Evolutionary conservation across 345 rosid species (phyloP), one percentile per base, ranked within the genome.

Genomic region (Abelmoschus esculentus): DNA sequence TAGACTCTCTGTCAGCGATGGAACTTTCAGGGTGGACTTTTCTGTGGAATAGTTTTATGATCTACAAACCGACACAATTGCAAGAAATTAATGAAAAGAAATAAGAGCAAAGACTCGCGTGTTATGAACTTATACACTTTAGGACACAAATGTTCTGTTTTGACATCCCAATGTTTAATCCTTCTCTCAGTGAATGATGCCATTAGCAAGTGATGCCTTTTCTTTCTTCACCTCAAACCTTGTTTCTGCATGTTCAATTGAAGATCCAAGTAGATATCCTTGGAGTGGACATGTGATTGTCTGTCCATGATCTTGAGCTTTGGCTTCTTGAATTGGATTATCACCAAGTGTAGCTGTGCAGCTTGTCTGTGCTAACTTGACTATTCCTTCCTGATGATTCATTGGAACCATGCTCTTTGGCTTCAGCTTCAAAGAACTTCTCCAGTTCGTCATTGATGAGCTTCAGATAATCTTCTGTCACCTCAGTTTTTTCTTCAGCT

Each of bases 371-470:
- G 82, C 89, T 83, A 64, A 84, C 86, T 77, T 81, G 82, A 68
- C 91, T 88, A 79, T 76, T 4, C 28, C 19, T 86, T 74, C 80
- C 78, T 32, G 93, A 79, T 73, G 96, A 79, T 72, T 81, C 96
- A 62, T 76, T 80, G 74, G 71, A 67, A 47, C 73, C 70, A 71
- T 85, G 86, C 80, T 83, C 96, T 72, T 88, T 86, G 13, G 53
- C 15, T 73, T 90, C 96, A 57, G 91, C 87, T 74, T 87, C 97
- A 56, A 89, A 82, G 83, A 92, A 86, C 77, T 87, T 90, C 79
- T 86, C 91, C 69, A 89, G 75, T 74, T 90, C 87, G 61, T 81
- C 76, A 22, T 72, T 86, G 64, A 92, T 82, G 77, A 81, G 75
- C 74, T 84, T 86, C 82, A 92, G 76, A 69, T 89, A 90, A 77